Conservation (phyloP, 2,329 filamentous ascomycete species). For the Aureobasidium uvarum region DNA sequence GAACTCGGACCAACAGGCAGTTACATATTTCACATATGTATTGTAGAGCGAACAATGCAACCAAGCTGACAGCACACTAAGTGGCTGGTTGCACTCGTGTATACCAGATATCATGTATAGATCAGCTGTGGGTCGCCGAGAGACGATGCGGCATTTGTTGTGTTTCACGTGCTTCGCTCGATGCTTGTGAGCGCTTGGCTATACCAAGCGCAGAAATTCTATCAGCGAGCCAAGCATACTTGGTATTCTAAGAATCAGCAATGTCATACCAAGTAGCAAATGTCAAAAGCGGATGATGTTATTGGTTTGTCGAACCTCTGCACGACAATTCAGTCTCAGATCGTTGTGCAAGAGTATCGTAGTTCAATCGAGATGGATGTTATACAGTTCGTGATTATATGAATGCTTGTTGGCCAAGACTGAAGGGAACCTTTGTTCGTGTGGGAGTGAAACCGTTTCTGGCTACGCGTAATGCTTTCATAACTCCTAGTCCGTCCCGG, state of each 20-base stretch:
- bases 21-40: background rate
- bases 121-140: background rate
- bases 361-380: background rate
- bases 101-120: background rate
- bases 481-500: background rate
- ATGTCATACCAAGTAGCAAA: too few species aligned
- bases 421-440: background rate
- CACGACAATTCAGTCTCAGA: background rate
- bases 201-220: too few species aligned
- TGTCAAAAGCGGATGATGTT: too few species aligned
- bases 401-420: background rate
- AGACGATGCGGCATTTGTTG: too few species aligned
- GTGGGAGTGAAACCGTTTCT: background rate
- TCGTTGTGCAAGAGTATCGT: background rate
- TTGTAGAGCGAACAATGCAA: background rate
- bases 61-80: background rate
- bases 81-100: background rate
- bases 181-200: too few species aligned
- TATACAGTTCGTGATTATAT: background rate
- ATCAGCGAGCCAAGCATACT: too few species aligned
- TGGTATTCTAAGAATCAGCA: too few species aligned
- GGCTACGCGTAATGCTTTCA: background rate
- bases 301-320: background rate
- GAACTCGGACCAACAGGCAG: background rate
- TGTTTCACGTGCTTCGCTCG: too few species aligned